Base-by-base conservation (phyloP, 163 green algal genomes). In the Chloroidium sp. region DNA sequence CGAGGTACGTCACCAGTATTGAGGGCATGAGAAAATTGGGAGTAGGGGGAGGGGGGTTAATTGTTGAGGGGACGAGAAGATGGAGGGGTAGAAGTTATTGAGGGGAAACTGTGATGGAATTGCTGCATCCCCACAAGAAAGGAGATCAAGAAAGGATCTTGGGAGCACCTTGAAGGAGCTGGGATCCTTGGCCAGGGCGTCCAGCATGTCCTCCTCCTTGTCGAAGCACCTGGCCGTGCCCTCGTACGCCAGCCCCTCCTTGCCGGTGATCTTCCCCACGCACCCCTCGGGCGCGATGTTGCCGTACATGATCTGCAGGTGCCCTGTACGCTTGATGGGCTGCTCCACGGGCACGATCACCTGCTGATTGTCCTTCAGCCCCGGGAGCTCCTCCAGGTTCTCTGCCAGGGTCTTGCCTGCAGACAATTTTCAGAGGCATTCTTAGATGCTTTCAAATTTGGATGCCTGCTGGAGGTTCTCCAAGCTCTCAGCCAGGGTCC, bases 261-360 rank as follows among this genome's bases (percentile, higher is more conserved):
- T 99, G 77, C 94, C 96, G 0, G 96, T 99, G 88, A 99, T 99
- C 91, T 99, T 99, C 61, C 93, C 96, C 58, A 99, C 96, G 36
- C 89, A 95, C 62, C 96, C 96, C 80, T 97, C 92, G 6, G 95
- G 95, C 0, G 93, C 92, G n/a, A 99, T 84, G 89, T 99, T 98
- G 81, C 96, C 96, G 86, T 99, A 98, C 79, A 99, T 85, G 78
- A 97, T 97, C 87, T 95, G 87, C n/a, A 92, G 78, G 88, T 97
- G 93, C 4, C 91, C 93, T 13, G 86, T 95, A 6, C 86, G 10
- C 90, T 99, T 99, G 87, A 99, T 97, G 76, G 96, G 96, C 36
- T 80, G 87, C 57, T 97, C 92, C 10, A 99, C 8, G 10, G 96
- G 94, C 80, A 95, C 80, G 81, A 99, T 95, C 59, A 99, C 90